A percentile compares a stretch with the other conserved stretches of the same genome.
Conservation (phyloP, 1,284 basidiomycete genomes). For the Thecaphora thlaspeos region DNA sequence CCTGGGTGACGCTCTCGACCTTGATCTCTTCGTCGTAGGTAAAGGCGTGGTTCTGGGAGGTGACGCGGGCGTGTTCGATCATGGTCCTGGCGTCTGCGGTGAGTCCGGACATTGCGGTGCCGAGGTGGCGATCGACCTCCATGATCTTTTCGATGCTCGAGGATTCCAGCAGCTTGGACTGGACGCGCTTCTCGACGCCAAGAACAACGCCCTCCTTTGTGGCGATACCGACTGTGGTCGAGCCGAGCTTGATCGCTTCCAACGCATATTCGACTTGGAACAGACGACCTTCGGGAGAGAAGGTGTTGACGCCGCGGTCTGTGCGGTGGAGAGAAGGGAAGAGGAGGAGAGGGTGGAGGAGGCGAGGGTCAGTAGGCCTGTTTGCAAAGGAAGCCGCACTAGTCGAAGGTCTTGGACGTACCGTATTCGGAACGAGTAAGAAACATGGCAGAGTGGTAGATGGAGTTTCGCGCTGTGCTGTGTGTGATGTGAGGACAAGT, state of each 20-base stretch:
- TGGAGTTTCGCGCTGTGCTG: no score
- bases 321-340: conserved; percentile 4
- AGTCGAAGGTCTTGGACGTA: conserved; percentile 54
- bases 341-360: background rate
- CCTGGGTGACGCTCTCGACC: conserved; percentile 79
- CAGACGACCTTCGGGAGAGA: conserved; percentile 92
- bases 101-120: conserved; percentile 96
- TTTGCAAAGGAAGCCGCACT: no score
- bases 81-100: conserved; percentile 98
- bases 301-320: conserved; percentile 98
- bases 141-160: conserved; percentile 99
- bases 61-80: conserved; percentile 99
- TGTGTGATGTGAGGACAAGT: no score
- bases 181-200: conserved; percentile 96
- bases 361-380: background rate
- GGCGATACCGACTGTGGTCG: conserved; percentile 82
- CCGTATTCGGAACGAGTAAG: conserved; percentile 91
- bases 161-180: conserved; percentile 91
- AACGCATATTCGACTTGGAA: conserved; percentile 99
- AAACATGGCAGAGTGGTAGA: no score
- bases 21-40: conserved; percentile 96
- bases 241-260: conserved; percentile 66
- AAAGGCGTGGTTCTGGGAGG: conserved; percentile 85
- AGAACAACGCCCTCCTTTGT: conserved; percentile 82
- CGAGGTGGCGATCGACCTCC: conserved; percentile 96